Base-by-base conservation (phyloP, 371 early-diverging fungal genomes). In the Syncephalastrum sp. region DNA sequence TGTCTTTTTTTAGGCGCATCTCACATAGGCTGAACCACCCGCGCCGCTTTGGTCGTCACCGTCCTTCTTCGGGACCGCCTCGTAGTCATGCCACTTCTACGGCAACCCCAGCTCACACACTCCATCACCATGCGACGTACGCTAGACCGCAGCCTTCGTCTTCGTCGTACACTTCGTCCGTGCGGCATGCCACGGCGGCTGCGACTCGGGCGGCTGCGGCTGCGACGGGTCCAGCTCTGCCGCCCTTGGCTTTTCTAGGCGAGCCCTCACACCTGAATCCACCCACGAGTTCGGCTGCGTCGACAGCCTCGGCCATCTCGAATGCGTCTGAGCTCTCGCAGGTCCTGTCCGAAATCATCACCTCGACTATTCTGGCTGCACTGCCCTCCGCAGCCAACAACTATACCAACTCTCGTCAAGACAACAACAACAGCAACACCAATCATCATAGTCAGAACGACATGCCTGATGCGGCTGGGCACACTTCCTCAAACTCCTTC, bases 181-280 rank as follows among this genome's bases (percentile, higher is more conserved):
- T 65, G 12, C 66, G 66, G 4, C 61, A 55, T 41, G 66, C 66
- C 15, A 65, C 66, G 7, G 53, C 50, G 14, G 66, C 66, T 23
- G 66, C 66, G 17, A 61, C 66, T 23, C 46, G 56, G 15, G 66
- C 66, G 5, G 66, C 66, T 24, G 66, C 61, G 0, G 61, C 61
- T 29, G 66, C 66, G 4, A 65, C 66, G 14, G 66, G 66, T n/a
- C 66, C 66, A 14, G 46, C 53, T 17, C 55, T 56, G 38, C 54
- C 54, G 45, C 49, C 55, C n/a, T 27, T 56, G 24, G 50, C 56
- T 41, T 52, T 51, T 42, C 46, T 57, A 16, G 14, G 42, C 38
- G 23, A 51, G 7, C 57, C 50, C 41, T 57, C 43, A 29, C 47
- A 47, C 59, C 25, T 44, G 50, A 49, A 16, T 49, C 48, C 25